Evolutionary conservation across 345 rosid species (phyloP), one percentile per base, ranked within the genome.

Genomic region (Arabis hirsuta): DNA sequence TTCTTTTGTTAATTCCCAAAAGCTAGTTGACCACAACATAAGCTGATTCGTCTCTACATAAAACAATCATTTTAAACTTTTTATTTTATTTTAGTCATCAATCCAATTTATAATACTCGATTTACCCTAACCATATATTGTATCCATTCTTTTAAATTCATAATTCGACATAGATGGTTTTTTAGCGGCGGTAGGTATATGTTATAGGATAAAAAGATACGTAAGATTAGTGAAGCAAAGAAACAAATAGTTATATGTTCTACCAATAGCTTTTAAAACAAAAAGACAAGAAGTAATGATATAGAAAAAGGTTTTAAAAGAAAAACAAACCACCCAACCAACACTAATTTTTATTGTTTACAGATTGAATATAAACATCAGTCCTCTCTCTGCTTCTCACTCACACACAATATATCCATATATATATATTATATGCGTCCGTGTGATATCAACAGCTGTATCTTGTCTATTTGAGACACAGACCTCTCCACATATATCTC

Each of bases 401-500:
- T 60, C 31, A 50, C 60, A 77, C 55, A 50, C 72, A 63, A 24
- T 52, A 43, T 64, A 41, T 56, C 56, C 19, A 5, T 39, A 48
- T 27, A 5, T 39, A 48, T 27, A 63, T 19, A 62, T 55, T 46
- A 46, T 54, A 45, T 38, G 20, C 44, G 36, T 54, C 74, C 75
- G 79, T 69, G 75, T 69, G 75, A 62, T 45, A 26, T 48, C 39
- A 69, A 69, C 75, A 76, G 79, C 75, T 76, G 79, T 76, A 47
- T 45, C 54, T 73, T 58, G 58, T 76, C 74, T 61, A 74, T 55
- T 74, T 1, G 19, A 68, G 29, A 74, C 51, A 10, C 48, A 45
- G 9, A 16, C 36, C 43, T 55, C 62, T 24, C 55, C 55, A 63
- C 42, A 22, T 19, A 67, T 56, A 59, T 53, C 44, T 54, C 34